Conservation (phyloP, 73 alveolate genomes). For the Uronychia setigera region DNA sequence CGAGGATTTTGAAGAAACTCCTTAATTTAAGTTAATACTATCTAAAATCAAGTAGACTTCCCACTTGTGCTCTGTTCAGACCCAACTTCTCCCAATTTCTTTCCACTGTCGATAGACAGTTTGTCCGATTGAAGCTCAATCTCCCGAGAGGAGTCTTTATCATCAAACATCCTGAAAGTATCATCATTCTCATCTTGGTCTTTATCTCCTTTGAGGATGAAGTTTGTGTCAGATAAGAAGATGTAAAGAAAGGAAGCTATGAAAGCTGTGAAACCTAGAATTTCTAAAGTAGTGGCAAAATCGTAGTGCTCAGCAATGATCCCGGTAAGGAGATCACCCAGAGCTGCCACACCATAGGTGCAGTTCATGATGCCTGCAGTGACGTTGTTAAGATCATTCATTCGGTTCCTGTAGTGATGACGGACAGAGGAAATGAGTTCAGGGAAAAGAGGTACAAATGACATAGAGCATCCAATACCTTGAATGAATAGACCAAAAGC, state of each 20-base stretch:
- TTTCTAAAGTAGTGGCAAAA: not conserved
- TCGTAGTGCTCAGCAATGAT: not conserved
- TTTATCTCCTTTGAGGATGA: not conserved
- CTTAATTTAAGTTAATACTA: not conserved
- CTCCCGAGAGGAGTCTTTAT: not conserved
- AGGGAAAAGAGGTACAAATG: constrained; percentile 30
- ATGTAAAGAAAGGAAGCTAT: not conserved
- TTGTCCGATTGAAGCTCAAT: not conserved
- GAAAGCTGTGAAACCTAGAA: not conserved
- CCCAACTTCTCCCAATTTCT: not conserved
- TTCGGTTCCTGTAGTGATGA: constrained; percentile 1
- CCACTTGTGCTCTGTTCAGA: not conserved
- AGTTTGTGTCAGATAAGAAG: not conserved
- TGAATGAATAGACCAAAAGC: constrained; percentile 5
- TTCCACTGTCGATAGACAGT: not conserved
- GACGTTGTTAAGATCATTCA: constrained; percentile 9
- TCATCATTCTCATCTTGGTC: not conserved
- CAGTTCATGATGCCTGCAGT: constrained; percentile 16
- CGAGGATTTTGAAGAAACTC: not conserved
- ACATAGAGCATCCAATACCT: constrained; percentile 23
- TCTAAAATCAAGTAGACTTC: not conserved
- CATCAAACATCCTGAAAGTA: not conserved
- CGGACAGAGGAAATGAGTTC: constrained; percentile 22
- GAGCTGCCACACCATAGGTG: constrained; percentile 14
- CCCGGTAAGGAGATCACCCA: constrained; percentile 1